Conservation (phyloP, 2,329 filamentous ascomycete species). For the Juglanconis juglandina region DNA sequence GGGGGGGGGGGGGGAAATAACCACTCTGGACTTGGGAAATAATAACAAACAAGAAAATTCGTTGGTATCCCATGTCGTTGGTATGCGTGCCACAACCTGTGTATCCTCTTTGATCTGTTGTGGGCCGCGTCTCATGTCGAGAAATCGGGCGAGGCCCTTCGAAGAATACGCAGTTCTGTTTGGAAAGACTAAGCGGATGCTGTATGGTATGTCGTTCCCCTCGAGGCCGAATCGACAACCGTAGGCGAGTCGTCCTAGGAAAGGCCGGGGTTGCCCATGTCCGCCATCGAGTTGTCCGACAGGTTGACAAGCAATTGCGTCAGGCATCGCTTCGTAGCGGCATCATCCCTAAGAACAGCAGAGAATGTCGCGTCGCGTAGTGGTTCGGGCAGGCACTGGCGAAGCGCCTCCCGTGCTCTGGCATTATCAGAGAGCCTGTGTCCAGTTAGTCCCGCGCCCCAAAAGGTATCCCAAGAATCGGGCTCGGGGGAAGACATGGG, state of each 20-base stretch:
- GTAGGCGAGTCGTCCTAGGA: constrained; percentile 15
- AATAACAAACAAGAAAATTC: not conserved
- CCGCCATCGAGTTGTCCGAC: constrained; percentile 72
- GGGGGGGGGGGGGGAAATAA: not conserved
- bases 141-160: not conserved
- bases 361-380: constrained; percentile 97
- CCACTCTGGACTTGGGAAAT: not conserved
- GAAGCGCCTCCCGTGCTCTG: constrained; percentile 86
- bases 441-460: not conserved
- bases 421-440: constrained; percentile 89
- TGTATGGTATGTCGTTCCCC: not conserved
- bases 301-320: constrained; percentile 97
- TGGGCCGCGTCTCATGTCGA: not conserved
- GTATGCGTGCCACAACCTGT: constrained; percentile 1
- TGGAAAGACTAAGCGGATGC: not conserved
- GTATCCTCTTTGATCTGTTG: not conserved
- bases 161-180: not conserved
- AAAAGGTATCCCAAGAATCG: not conserved
- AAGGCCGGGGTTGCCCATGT: constrained; percentile 23
- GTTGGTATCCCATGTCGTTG: not conserved
- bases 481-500: not conserved
- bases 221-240: not conserved
- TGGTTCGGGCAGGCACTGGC: constrained; percentile 96
- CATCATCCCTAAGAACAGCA: constrained; percentile 91
- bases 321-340: constrained; percentile 94